Percentiles rank a stretch among this genome's conserved stretches.
These are phyloP conservation scores for Baorangia bicolor DNA, from an alignment of 768 basidiomycete species.

Conservation along the genomic window DNA sequence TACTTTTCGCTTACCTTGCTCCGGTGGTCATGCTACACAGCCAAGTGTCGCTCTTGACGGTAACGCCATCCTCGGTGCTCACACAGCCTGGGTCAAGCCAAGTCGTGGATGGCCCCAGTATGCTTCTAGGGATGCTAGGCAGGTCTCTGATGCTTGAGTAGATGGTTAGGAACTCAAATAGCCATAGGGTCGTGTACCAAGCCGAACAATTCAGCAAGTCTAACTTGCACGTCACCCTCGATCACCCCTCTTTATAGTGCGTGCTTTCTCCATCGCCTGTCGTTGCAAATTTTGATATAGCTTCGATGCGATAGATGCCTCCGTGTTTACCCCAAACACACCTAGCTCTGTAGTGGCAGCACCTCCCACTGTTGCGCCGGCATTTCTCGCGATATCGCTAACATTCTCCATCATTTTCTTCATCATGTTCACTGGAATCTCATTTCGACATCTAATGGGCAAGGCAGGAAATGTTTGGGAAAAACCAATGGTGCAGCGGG, in stretches of 20 bases:
- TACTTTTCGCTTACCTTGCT: slow-evolving; percentile 66
- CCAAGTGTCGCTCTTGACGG: slow-evolving; percentile 62
- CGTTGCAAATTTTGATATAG: neutral
- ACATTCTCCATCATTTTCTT: slow-evolving; percentile 61
- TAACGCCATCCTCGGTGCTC: slow-evolving; percentile 53
- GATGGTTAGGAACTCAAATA: neutral
- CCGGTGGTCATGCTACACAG: slow-evolving; percentile 59
- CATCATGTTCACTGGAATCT: slow-evolving; percentile 60
- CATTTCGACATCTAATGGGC: slow-evolving; percentile 64
- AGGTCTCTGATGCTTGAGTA: slow-evolving; percentile 12
- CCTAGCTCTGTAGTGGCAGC: slow-evolving; percentile 57
- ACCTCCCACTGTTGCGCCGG: slow-evolving; percentile 59
- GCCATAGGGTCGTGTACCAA: slow-evolving; percentile 66
- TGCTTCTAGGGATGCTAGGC: slow-evolving; percentile 70
- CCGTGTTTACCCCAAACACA: slow-evolving; percentile 55
- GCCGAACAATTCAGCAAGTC: slow-evolving; percentile 41
- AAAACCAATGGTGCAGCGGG: slow-evolving; percentile 54
- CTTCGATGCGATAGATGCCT: slow-evolving; percentile 48
- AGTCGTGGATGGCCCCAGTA: slow-evolving; percentile 61
- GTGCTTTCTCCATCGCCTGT: slow-evolving; percentile 15
- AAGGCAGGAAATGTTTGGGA: slow-evolving; percentile 51
- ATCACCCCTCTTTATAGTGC: slow-evolving; percentile 63
- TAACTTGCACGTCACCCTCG: slow-evolving; percentile 57
- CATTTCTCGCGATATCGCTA: slow-evolving; percentile 61
- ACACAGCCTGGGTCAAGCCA: slow-evolving; percentile 34